Evolutionary conservation across 2,329 filamentous ascomycete genomes (phyloP), one percentile per base, ranked within the genome.

Genomic region (Cyphellophora europaea): DNA sequence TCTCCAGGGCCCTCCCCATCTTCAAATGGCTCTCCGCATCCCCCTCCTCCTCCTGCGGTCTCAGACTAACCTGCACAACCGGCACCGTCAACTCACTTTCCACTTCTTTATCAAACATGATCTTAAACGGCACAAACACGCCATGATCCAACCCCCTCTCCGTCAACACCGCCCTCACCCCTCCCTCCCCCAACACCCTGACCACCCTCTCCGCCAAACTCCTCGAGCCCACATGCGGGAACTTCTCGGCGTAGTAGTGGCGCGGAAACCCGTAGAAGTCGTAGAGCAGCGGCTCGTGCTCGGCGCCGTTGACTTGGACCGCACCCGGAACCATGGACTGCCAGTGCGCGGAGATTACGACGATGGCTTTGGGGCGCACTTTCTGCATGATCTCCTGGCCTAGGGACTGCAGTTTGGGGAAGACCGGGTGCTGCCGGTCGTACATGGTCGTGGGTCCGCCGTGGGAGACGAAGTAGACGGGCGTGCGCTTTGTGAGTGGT

Each of bases 261-360:
- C 67, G 56, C 1, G 80, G 81, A 53, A 85, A 86, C 2, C 79
- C 78, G 51, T 81, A 80, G 61, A 82, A 84, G 52, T 85, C 80
- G 53, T 83, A 85, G 33, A 85, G 80, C 44, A 85, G 52, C 38
- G 78, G 72, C 3, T 71, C 75, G n/a, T 66, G 59, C 37, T 74
- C 74, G 3, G 72, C 75, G 6, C 70, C 73, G 53, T 84, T 85
- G 46, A 85, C 68, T 49, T 79, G 63, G 42, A 85, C 70, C 3
- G 61, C 65, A 47, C 69, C 61, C 25, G 58, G 57, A n/a, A 8
- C 8, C 6, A 14, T 16, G 5, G 69, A 75, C 58, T 83, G 77
- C 82, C 82, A 87, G 56, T 88, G 82, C 1, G 80, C 82, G 1
- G 81, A 85, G 53, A 88, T 79, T 16, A 86, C 77, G 1, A 87